These are phyloP conservation scores for Mycena crocata DNA, from an alignment of 768 basidiomycete genomes.

Conservation along the genomic window DNA sequence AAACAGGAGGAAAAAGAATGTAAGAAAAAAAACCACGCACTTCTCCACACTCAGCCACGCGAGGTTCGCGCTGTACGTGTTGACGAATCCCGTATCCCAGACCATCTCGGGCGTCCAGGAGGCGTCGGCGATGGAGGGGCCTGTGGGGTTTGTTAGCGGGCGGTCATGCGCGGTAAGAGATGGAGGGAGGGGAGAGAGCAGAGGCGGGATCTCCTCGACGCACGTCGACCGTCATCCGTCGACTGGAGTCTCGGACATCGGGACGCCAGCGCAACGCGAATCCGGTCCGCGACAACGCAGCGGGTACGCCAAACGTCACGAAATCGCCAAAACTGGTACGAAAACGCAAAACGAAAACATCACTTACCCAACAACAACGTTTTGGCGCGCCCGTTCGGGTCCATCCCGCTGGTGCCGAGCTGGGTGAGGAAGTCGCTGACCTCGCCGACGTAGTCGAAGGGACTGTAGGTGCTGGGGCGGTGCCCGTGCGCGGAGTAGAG, in stretches of 20 bases:
- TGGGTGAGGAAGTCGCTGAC: slow-evolving; percentile 17
- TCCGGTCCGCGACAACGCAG: too few species aligned
- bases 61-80: slow-evolving; percentile 23
- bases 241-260: too few species aligned
- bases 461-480: slow-evolving; percentile 29
- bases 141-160: slow-evolving; percentile 1
- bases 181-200: neutral
- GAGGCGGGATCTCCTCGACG: too few species aligned
- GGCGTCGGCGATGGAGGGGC: slow-evolving; percentile 29
- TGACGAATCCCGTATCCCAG: slow-evolving; percentile 29
- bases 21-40: slow-evolving; percentile 17
- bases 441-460: slow-evolving; percentile 35
- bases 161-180: neutral
- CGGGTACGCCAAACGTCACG: too few species aligned
- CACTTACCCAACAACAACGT: slow-evolving; percentile 14
- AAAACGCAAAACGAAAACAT: neutral
- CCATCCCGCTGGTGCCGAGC: neutral
- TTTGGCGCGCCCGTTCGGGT: slow-evolving; percentile 9
- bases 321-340: neutral
- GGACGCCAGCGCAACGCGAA: too few species aligned
- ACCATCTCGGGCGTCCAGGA: slow-evolving; percentile 35
- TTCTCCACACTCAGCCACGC: slow-evolving; percentile 33
- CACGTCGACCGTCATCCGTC: too few species aligned
- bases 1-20: neutral
- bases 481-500: slow-evolving; percentile 42